A percentile compares a stretch with the other conserved stretches of the same genome.
Evolutionary conservation across 2,329 filamentous ascomycete species (phyloP).

Genomic region (Fusarium subglutinans): DNA sequence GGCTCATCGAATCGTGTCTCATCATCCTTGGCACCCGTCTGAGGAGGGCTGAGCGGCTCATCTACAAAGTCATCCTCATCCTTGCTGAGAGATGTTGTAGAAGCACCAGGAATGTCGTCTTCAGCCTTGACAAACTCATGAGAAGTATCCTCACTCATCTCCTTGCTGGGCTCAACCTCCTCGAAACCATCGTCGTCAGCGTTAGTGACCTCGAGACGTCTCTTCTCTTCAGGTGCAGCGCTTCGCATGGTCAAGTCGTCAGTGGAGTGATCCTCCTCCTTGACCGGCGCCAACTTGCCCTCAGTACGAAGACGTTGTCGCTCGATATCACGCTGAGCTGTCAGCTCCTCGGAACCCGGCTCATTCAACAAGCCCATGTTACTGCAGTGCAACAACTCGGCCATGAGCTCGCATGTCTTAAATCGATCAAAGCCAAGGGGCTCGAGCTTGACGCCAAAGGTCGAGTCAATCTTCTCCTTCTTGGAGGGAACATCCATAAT

Average conservation of each 20-base stretch:
- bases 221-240: constrained; percentile 66
- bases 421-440: constrained; percentile 97
- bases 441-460: constrained; percentile 91
- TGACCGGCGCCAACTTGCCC: constrained; percentile 69
- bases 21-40: constrained; percentile 67
- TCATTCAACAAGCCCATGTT: constrained; percentile 98
- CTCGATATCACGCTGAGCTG: constrained; percentile 81
- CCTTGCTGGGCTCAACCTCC: constrained; percentile 77
- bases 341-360: constrained; percentile 85
- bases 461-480: constrained; percentile 80
- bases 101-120: constrained; percentile 56
- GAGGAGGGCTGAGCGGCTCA: constrained; percentile 76
- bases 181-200: constrained; percentile 92
- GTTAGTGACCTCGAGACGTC: constrained; percentile 82
- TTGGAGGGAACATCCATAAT: constrained; percentile 82
- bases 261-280: constrained; percentile 50
- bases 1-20: constrained; percentile 63
- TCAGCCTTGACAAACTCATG: constrained; percentile 73
- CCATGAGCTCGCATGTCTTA: constrained; percentile 99
- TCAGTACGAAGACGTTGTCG: constrained; percentile 81
- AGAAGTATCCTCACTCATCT: constrained; percentile 77
- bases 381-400: constrained; percentile 94
- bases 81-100: constrained; percentile 51
- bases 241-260: constrained; percentile 72
- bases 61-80: constrained; percentile 82